Evolutionary conservation across 2,329 filamentous ascomycete genomes (phyloP).

Genomic region (Exophiala lecanii-corni): DNA sequence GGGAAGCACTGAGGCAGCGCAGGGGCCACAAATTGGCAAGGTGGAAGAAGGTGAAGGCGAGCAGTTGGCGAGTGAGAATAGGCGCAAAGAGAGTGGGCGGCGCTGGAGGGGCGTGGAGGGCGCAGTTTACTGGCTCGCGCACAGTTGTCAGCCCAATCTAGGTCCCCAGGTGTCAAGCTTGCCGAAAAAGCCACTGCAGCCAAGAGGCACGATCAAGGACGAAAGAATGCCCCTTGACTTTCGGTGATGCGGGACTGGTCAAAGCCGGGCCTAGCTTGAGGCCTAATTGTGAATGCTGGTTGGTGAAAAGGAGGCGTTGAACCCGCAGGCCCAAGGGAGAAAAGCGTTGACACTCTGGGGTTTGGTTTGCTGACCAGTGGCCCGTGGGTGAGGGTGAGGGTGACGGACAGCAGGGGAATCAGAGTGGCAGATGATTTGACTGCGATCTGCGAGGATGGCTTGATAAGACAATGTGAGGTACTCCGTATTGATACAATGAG

Average conservation of each 20-base stretch:
- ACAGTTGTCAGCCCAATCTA: not conserved
- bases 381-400: not conserved
- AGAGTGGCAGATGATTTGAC: too few relatives aligned
- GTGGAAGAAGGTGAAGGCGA: not conserved
- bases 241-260: not conserved
- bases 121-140: not conserved
- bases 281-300: not conserved
- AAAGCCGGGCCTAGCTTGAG: not conserved
- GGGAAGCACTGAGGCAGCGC: not conserved
- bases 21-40: not conserved
- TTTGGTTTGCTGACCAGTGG: not conserved
- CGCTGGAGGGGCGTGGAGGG: not conserved
- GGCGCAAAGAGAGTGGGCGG: not conserved
- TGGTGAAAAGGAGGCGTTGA: slow-evolving; percentile 2
- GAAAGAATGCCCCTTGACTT: not conserved
- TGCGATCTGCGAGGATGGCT: too few relatives aligned
- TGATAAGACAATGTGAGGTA: too few relatives aligned
- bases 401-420: not conserved
- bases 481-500: too few relatives aligned
- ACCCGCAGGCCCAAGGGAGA: not conserved
- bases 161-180: not conserved
- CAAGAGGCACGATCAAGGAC: not conserved
- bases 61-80: not conserved
- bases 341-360: slow-evolving; percentile 4
- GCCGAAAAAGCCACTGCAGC: not conserved